A percentile compares a stretch with the other conserved stretches of the same genome.
These are phyloP conservation scores for Rhododendron ovatum DNA, from an alignment of 148 eudicot species.

Conservation along the genomic window DNA sequence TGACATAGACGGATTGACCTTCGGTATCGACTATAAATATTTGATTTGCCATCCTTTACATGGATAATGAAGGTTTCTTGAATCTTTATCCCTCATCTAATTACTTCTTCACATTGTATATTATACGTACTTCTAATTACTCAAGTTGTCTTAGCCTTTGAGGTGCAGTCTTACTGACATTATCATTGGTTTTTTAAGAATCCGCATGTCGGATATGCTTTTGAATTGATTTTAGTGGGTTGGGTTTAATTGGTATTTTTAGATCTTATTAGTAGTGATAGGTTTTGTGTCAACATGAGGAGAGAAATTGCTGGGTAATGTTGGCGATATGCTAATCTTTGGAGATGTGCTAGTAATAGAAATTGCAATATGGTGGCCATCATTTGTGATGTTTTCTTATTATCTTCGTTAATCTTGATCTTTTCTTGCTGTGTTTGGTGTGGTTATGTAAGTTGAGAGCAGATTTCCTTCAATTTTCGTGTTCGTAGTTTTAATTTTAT, in stretches of 20 bases:
- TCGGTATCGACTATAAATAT: background rate
- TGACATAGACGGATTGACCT: background rate
- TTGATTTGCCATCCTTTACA: background rate
- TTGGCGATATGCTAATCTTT: slow-evolving; percentile 2
- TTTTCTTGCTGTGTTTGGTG: background rate
- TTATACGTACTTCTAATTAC: background rate
- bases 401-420: background rate
- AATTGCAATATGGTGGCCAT: background rate
- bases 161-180: background rate
- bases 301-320: slow-evolving; percentile 6
- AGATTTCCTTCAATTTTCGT: background rate
- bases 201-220: background rate
- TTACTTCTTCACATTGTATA: background rate
- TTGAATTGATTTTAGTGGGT: background rate
- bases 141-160: background rate
- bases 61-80: background rate
- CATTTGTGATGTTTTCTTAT: background rate
- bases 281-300: slow-evolving; percentile 4
- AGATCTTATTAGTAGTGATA: background rate
- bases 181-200: background rate
- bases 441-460: background rate
- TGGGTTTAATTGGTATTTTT: background rate
- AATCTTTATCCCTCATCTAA: background rate
- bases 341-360: slow-evolving; percentile 1
- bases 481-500: background rate